Base-by-base conservation (phyloP, 306 rosid genomes). In the Calophaca sinica region DNA sequence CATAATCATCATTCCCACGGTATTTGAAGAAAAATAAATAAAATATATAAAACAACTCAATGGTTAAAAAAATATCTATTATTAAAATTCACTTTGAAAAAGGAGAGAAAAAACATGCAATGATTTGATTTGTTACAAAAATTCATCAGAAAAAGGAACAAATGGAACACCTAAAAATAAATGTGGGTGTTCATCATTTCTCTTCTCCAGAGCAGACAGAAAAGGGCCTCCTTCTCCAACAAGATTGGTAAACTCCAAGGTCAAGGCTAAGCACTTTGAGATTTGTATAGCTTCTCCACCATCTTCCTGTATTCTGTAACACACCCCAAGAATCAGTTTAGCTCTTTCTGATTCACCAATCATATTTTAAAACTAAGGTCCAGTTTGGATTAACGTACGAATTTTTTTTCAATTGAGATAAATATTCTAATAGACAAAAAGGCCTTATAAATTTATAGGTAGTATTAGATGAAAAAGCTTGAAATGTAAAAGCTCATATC, bases 221-320 rank as follows among this genome's bases (percentile, higher is more conserved):
- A 7, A 63, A 28, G 39, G 31, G 31, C 65, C 60, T 51, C 5
- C 32, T 33, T 52, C 49, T 73, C 42, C 62, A 44, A 29, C 70
- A 9, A 31, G 36, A n/a, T 60, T 69, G 41, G 12, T 73, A 32
- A n/a, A 58, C 26, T 71, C 69, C 57, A 70, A 26, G 7, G 29
- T 61, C 11, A 72, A 73, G 28, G 32, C 55, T 78, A 85, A 71
- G 92, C 89, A 46, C 9, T 80, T 63, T 88, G 82, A 62, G 92
- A 67, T 84, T 94, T 94, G 94, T 91, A 88, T 87, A 89, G 66
- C 84, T 91, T 94, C 91, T 89, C 94, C 79, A 94, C 97, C 98
- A 86, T 87, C 91, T 91, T 94, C 80, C 97, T 85, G 77, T 91
- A 94, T 44, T 91, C 98, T 93, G 94, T 71, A 45, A 32, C 45